These are phyloP conservation scores for Cytospora chrysosperma DNA, from an alignment of 2,329 filamentous ascomycete genomes.

Conservation along the genomic window DNA sequence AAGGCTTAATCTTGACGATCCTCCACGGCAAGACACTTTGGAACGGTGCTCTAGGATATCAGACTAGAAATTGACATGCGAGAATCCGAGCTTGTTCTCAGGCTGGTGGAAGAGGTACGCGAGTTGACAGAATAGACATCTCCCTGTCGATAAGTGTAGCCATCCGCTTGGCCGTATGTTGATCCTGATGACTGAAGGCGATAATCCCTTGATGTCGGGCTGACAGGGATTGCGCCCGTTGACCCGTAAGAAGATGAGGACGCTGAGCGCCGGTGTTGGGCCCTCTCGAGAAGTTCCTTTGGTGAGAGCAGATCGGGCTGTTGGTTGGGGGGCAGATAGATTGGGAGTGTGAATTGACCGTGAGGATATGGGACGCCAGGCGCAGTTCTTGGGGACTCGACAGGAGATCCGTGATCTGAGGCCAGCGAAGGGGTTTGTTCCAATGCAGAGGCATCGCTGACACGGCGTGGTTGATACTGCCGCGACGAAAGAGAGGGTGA, in stretches of 20 bases:
- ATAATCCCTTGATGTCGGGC: not conserved
- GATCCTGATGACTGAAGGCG: not conserved
- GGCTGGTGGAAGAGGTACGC: not conserved
- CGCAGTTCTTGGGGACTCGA: slow-evolving; percentile 3
- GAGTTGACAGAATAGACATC: not conserved
- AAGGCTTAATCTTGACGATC: not conserved
- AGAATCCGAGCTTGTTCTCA: not conserved
- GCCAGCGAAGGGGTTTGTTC: slow-evolving; percentile 57
- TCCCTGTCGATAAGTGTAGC: not conserved
- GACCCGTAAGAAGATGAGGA: slow-evolving; percentile 14
- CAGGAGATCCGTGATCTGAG: slow-evolving; percentile 62
- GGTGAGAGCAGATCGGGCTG: not conserved
- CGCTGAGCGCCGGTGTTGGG: not conserved
- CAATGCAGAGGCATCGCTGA: not conserved
- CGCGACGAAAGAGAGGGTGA: not conserved
- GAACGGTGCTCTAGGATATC: not conserved
- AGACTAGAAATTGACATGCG: slow-evolving; percentile 4
- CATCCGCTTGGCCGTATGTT: not conserved
- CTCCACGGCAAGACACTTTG: not conserved
- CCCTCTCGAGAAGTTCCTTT: not conserved
- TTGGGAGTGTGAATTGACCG: slow-evolving; percentile 9
- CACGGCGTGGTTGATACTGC: not conserved
- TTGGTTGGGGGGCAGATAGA: not conserved
- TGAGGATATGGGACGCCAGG: slow-evolving; percentile 7
- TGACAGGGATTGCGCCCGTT: not conserved